Evolutionary conservation across 352 stramenopile species (phyloP), one percentile per base, ranked within the genome.

Genomic region (Phytophthora foliorum): DNA sequence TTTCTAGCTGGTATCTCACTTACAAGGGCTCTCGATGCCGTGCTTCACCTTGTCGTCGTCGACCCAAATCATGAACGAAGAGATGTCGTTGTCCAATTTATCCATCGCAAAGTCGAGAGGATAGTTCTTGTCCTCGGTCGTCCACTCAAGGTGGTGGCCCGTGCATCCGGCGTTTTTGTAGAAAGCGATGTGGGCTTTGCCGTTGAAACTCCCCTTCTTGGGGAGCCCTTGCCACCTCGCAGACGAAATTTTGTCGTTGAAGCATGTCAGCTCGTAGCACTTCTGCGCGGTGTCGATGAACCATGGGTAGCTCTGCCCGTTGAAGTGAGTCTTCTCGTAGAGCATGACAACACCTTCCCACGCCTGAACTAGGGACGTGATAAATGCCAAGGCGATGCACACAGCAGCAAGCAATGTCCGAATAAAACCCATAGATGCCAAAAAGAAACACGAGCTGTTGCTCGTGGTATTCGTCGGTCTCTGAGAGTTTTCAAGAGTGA

Each of bases 41-140:
- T 59, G 14, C 25, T 59, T 67, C 6, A 39, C n/a, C 10, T 60
- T 41, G 17, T 51, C 32, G 49, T 29, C 32, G 21, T 44, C 27
- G 4, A 34, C 34, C 21, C 49, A 60, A 39, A 67, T 22, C 38
- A 58, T 54, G 38, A 53, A 67, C 5, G 38, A 61, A 10, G 58
- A 60, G 25, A 67, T 42, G 21, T 38, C 38, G 58, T 53, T 42
- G n/a, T 66, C 50, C n/a, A 59, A 45, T 13, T 65, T 64, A 11
- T 64, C 32, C 14, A 42, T 19, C 3, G 29, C 27, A 24, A 64
- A 55, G 32, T 64, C 45, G 7, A 55, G 11, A 31, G 24, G 42
- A 24, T 34, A 36, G 55, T 46, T 54, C 8, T 63, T 46, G 17
- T 63, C 29, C 42, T 63, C 55, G 0, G 55, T 54, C 29, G 41